Percentiles rank a stretch among this genome's conserved stretches.
Conservation (phyloP, 2,329 filamentous ascomycete species). For the Talaromyces amestolkiae region DNA sequence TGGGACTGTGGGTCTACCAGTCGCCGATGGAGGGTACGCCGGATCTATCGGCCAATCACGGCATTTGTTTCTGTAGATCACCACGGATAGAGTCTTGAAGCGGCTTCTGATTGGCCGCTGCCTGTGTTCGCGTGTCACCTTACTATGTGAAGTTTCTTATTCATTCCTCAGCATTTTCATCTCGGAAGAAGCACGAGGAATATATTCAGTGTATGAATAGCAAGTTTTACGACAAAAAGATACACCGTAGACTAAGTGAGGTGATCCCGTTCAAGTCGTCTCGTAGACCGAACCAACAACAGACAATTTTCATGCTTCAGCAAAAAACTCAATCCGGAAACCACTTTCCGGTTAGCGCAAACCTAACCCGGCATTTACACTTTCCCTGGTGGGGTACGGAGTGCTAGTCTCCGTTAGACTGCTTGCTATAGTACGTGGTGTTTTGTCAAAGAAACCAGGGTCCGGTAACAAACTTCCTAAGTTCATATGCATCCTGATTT, state of each 20-base stretch:
- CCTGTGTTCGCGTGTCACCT: too few relatives aligned
- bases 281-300: too few relatives aligned
- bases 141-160: too few relatives aligned
- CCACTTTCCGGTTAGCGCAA: background rate
- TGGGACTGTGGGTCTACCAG: background rate
- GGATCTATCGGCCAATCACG: background rate
- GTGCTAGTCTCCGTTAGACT: background rate
- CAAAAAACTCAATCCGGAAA: background rate
- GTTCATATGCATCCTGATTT: too few relatives aligned
- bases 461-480: background rate
- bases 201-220: too few relatives aligned
- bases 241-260: too few relatives aligned
- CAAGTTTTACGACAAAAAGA: too few relatives aligned
- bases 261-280: too few relatives aligned
- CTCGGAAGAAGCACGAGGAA: too few relatives aligned
- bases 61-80: background rate
- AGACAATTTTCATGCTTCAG: background rate
- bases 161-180: too few relatives aligned
- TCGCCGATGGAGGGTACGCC: background rate
- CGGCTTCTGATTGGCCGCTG: background rate
- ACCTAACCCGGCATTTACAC: background rate
- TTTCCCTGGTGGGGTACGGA: constrained; percentile 8
- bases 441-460: background rate
- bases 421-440: background rate
- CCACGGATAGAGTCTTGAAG: background rate